Conservation (phyloP, 2,329 filamentous ascomycete species). For the Penicillium sp. region DNA sequence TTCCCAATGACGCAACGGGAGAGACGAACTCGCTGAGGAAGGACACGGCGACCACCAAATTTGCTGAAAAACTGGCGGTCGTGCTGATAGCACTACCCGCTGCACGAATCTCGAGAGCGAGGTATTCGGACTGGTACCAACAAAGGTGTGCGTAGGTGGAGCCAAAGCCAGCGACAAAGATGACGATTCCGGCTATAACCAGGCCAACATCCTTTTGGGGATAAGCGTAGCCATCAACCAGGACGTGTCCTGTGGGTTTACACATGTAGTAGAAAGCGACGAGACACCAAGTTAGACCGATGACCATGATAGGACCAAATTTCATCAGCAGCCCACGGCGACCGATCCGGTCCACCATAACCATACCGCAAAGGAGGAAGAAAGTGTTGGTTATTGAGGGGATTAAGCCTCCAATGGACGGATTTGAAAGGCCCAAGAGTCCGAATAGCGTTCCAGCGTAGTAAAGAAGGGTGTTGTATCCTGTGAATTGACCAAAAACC, state of each 20-base stretch:
- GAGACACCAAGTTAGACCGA: neutral
- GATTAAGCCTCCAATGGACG: neutral
- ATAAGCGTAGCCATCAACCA: neutral
- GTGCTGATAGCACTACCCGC: constrained; percentile 1
- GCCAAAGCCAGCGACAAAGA: neutral
- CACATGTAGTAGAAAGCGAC: constrained; percentile 1
- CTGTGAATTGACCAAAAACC: neutral
- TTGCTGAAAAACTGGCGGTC: neutral
- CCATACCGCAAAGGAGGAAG: neutral
- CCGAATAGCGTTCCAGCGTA: neutral
- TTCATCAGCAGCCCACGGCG: neutral
- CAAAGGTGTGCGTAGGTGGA: neutral
- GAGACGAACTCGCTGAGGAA: neutral
- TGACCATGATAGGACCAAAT: neutral
- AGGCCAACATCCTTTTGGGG: neutral
- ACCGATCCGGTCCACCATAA: neutral
- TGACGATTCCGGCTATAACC: neutral
- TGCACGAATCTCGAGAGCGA: constrained; percentile 1
- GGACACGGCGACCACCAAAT: neutral
- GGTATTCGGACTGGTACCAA: constrained; percentile 1
- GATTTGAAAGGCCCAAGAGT: constrained; percentile 1
- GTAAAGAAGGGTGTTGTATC: constrained; percentile 1
- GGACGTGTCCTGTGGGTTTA: neutral
- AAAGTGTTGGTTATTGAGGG: neutral
- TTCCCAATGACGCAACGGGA: neutral